Evolutionary conservation across 2,329 filamentous ascomycete genomes (phyloP).

Genomic region (Drechslerella coelobrocha): DNA sequence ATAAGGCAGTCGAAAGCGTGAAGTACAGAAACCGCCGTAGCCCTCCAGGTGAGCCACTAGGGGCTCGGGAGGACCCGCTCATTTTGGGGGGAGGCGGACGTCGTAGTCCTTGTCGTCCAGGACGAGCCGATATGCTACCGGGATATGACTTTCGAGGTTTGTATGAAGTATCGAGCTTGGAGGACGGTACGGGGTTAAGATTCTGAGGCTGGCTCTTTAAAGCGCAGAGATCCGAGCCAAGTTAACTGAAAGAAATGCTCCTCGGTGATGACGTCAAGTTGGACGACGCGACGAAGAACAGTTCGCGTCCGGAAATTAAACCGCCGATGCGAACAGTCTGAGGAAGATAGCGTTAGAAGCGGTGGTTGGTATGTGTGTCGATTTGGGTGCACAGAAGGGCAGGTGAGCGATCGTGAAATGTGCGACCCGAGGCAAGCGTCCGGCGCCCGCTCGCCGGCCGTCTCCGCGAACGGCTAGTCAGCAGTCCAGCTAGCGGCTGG

Average conservation of each 20-base stretch:
- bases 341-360: background rate
- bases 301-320: background rate
- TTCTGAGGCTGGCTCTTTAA: background rate
- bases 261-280: background rate
- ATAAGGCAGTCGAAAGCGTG: conserved; percentile 21
- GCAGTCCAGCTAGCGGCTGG: background rate
- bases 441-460: background rate
- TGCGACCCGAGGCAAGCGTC: conserved; percentile 1
- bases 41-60: conserved; percentile 47
- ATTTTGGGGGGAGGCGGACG: conserved; percentile 39
- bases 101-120: conserved; percentile 18
- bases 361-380: background rate
- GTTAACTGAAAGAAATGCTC: background rate
- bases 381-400: background rate
- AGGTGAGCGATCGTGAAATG: background rate
- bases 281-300: background rate
- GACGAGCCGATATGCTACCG: background rate
- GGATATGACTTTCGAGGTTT: background rate
- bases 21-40: conserved; percentile 44
- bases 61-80: conserved; percentile 46
- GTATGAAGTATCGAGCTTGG: background rate
- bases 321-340: background rate
- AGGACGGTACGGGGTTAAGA: background rate
- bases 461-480: background rate
- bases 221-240: background rate